A percentile compares a stretch with the other conserved stretches of the same genome.
Evolutionary conservation across 352 stramenopile species (phyloP).

Genomic region (Phytopythium aichiense): DNA sequence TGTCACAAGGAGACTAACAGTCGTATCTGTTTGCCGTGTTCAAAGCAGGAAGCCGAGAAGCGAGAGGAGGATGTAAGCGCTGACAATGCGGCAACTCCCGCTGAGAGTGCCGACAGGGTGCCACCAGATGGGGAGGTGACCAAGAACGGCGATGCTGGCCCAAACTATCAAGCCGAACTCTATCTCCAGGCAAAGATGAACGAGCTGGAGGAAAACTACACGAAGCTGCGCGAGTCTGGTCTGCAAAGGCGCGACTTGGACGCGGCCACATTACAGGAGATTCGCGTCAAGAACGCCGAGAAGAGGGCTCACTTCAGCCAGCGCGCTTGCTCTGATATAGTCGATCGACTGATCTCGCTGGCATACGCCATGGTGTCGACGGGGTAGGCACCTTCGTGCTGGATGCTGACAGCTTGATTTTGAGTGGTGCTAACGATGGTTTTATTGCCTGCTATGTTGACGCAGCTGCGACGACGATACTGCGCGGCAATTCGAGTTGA

Average conservation of each 20-base stretch:
- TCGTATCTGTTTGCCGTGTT: neutral
- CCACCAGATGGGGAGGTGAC: neutral
- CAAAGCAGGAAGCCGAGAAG: neutral
- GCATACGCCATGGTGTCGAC: slow-evolving; percentile 15
- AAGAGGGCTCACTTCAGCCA: slow-evolving; percentile 19
- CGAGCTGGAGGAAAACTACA: slow-evolving; percentile 48
- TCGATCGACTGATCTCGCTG: slow-evolving; percentile 27
- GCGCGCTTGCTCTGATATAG: slow-evolving; percentile 25
- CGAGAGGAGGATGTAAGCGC: neutral
- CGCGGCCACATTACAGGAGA: slow-evolving; percentile 20
- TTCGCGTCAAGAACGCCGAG: slow-evolving; percentile 19
- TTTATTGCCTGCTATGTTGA: neutral
- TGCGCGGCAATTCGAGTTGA: neutral
- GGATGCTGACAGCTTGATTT: neutral
- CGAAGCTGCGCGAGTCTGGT: slow-evolving; percentile 30
- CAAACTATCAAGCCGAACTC: slow-evolving; percentile 21
- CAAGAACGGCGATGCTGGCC: neutral
- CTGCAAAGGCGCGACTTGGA: slow-evolving; percentile 30
- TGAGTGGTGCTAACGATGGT: neutral
- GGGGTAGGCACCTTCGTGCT: slow-evolving; percentile 15
- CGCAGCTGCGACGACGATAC: neutral
- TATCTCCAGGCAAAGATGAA: slow-evolving; percentile 39
- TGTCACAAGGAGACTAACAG: too few species aligned
- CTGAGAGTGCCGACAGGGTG: neutral
- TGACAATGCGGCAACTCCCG: neutral